Evolutionary conservation across 352 stramenopile genomes (phyloP), one percentile per base, ranked within the genome.

Genomic region (Phytophthora syringae): DNA sequence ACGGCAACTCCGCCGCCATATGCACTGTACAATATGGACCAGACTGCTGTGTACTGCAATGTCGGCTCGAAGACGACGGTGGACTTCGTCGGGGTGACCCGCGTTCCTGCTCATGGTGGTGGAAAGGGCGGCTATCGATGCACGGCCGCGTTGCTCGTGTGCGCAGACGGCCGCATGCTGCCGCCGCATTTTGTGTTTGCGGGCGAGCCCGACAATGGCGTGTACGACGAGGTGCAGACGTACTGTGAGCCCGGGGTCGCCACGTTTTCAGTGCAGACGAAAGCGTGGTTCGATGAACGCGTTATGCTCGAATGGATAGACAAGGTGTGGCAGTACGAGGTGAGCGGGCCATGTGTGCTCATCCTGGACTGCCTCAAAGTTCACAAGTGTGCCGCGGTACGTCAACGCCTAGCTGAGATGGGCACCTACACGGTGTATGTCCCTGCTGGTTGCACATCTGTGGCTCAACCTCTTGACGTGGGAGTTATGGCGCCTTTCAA

Each of bases 11-110:
- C 45, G 25, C 22, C n/a, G 13, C 24, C 15, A 4, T 37, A 18
- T 16, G 45, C n/a, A 13, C 24, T 39, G 7, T 52, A 37, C 15
- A 39, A 39, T 39, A 52, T 52, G 45, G 45, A 52, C n/a, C 45
- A 52, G 37, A 52, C 45, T 0, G 13, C 45, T 22, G 10, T 52
- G 0, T 52, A 39, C 45, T 39, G 45, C 11, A 25, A 52, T 24
- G 25, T 52, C 1, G 22, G 22, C 0, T 4, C 24, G 16, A 32
- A 16, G 5, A 24, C 22, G 21, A 25, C 25, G 13, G 25, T 52
- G 12, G 45, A 52, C 3, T 21, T 52, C 25, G 45, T 52, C 18
- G 45, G 24, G 9, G 45, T 22, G 22, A 32, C 22, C 3, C 9
- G 22, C 0, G 24, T 39, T 1, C 45, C 45, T 15, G 25, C 25